Evolutionary conservation across 1,284 basidiomycete species (phyloP).

Genomic region (Sporisorium graminicola): DNA sequence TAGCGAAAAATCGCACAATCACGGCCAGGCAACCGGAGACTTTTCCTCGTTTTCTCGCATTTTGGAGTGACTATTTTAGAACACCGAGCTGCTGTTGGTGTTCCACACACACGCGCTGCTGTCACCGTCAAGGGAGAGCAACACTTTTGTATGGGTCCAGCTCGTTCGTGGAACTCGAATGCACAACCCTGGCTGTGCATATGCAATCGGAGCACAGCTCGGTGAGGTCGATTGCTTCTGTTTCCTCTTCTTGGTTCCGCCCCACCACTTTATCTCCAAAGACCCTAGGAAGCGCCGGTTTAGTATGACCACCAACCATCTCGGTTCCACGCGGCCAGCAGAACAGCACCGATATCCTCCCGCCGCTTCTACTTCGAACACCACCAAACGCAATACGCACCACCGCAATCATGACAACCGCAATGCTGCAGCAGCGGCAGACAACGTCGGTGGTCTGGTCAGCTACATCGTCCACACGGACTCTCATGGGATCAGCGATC

Average conservation of each 20-base stretch:
- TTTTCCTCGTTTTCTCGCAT: neutral
- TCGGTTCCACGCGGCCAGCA: neutral
- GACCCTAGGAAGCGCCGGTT: neutral
- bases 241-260: neutral
- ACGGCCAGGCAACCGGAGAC: conserved; percentile 17
- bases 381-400: neutral
- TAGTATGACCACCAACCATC: conserved; percentile 5
- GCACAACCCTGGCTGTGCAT: conserved; percentile 7
- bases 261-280: conserved; percentile 10
- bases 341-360: conserved; percentile 19
- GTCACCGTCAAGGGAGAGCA: neutral
- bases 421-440: neutral
- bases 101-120: neutral
- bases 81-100: conserved; percentile 1
- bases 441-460: conserved; percentile 1
- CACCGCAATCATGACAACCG: neutral
- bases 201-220: neutral
- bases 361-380: neutral
- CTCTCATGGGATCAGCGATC: conserved; percentile 31
- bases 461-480: conserved; percentile 46
- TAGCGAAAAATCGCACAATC: neutral
- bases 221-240: neutral
- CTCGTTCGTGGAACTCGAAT: conserved; percentile 1
- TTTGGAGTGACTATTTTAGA: neutral
- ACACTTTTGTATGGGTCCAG: neutral